Evolutionary conservation across 2,329 filamentous ascomycete genomes (phyloP), one percentile per base, ranked within the genome.

Genomic region (Hypoxylon sp.): DNA sequence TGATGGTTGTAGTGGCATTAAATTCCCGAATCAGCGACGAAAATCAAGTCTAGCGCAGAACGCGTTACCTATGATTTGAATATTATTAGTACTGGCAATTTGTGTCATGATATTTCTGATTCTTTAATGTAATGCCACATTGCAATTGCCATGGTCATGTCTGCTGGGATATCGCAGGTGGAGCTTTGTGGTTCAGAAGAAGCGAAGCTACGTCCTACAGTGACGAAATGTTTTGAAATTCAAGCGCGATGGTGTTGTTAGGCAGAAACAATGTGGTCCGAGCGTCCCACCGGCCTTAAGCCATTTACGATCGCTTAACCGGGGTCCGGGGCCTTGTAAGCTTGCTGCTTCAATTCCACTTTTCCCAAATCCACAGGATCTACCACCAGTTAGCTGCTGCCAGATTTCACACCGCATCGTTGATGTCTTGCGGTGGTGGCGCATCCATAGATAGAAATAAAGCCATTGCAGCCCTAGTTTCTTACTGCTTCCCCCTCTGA

Each of bases 401-500:
- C 67, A 70, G 64, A 64, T 70, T 70, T 70, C 67, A 67, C 67
- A 69, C 67, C 64, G 64, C 64, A 69, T 68, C 59, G 54, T 41
- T 61, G 39, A 32, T 56, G 57, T 64, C 51, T 64, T 64, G 51
- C 48, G 9, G 39, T 30, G 32, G 63, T 66, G 63, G 60, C 63
- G 62, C 52, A 29, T 53, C 37, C 37, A 19, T 56, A 48, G 53
- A 34, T 53, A 59, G 46, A 37, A 53, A 58, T 43, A 64, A 64
- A 57, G 21, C 30, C 48, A 56, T 47, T 65, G 39, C 52, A 34
- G 14, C 48, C 62, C 62, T 55, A 11, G 9, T 51, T 43, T 64
- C 54, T 63, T 47, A 52, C 58, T 64, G 29, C 34, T 63, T 47
- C 54, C 60, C 45, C 11, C 25, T 27, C 25, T 27, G 25, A 30